phyloP scores from a whole-genome alignment of 169 alveolate species.

The Cryptosporidium tyzzeri region DNA sequence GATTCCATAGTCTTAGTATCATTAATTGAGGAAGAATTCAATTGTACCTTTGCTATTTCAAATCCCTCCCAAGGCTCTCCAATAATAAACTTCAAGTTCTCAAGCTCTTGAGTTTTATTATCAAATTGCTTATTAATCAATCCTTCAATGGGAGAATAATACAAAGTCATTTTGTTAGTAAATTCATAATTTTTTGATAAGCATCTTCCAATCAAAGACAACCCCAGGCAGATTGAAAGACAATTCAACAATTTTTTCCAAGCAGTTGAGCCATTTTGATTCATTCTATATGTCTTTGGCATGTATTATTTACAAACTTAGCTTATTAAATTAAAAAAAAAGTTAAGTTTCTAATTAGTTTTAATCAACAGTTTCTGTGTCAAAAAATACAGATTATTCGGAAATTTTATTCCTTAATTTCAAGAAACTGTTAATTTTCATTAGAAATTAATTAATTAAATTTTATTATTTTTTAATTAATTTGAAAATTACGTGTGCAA shows the following conservation, averaged over 20 bases:
- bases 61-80: conserved; percentile 65
- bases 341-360: background rate
- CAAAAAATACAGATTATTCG: background rate
- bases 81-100: background rate
- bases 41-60: conserved; percentile 16
- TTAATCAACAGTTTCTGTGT: background rate
- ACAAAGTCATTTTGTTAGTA: background rate
- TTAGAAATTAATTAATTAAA: background rate
- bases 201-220: background rate
- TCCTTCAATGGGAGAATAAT: conserved; percentile 26
- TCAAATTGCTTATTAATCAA: background rate
- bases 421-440: background rate
- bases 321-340: background rate
- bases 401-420: background rate
- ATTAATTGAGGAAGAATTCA: background rate
- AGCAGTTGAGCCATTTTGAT: background rate
- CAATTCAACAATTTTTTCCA: background rate
- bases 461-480: background rate
- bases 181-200: background rate
- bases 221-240: background rate
- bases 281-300: background rate
- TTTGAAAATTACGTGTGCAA: background rate
- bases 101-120: conserved; percentile 6
- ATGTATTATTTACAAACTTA: background rate
- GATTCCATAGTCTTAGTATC: background rate